Evolutionary conservation across 768 basidiomycete species (phyloP).

Genomic region (Hericium erinaceus): DNA sequence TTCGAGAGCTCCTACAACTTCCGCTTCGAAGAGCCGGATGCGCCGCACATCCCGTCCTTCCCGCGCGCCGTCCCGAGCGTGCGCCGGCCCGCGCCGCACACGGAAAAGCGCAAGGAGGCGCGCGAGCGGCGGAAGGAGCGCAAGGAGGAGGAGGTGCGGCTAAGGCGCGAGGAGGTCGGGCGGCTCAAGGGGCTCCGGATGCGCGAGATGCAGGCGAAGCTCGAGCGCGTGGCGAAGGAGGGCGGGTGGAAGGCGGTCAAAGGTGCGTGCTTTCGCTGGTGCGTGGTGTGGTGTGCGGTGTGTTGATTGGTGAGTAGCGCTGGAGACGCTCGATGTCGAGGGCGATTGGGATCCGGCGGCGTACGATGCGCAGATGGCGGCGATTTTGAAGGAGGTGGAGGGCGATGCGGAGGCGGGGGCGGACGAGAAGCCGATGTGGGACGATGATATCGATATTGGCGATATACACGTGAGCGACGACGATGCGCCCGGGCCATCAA

Average conservation of each 20-base stretch:
- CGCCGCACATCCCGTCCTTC: conserved; percentile 57
- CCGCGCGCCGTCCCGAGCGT: conserved; percentile 64
- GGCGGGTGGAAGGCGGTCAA: conserved; percentile 41
- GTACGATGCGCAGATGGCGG: conserved; percentile 78
- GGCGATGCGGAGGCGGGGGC: conserved; percentile 24
- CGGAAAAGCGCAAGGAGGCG: conserved; percentile 59
- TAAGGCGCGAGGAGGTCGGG: conserved; percentile 73
- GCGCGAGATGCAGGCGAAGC: conserved; percentile 67
- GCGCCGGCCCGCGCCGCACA: conserved; percentile 60
- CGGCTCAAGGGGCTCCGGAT: conserved; percentile 78
- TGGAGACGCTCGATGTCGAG: conserved; percentile 73
- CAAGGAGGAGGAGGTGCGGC: conserved; percentile 67
- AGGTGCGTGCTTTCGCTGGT: conserved; percentile 10
- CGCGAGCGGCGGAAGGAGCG: conserved; percentile 68
- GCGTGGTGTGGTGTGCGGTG: background rate
- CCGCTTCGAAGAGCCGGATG: conserved; percentile 89
- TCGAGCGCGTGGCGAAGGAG: conserved; percentile 64
- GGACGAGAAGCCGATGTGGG: conserved; percentile 78
- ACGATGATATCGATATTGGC: conserved; percentile 80
- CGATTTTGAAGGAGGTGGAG: conserved; percentile 52
- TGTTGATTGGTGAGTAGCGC: conserved; percentile 27
- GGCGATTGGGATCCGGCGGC: conserved; percentile 86
- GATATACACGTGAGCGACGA: conserved; percentile 40
- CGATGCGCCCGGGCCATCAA: conserved; percentile 11
- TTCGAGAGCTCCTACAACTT: conserved; percentile 98